Conservation (phyloP, 1,284 basidiomycete genomes). For the Trichosporon faecale region DNA sequence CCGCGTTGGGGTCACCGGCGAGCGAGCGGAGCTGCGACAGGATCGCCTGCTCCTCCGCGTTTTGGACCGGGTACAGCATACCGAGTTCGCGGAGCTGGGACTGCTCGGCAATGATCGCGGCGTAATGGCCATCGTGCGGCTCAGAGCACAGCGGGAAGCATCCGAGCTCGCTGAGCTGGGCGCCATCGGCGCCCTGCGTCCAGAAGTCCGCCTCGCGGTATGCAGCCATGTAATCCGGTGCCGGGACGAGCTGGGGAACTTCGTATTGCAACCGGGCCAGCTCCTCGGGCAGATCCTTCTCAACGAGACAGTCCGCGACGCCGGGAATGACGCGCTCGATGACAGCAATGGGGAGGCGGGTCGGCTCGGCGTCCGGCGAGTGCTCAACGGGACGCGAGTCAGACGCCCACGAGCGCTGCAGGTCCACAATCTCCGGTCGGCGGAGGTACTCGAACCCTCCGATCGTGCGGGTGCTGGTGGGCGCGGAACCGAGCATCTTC, state of each 20-base stretch:
- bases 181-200: constrained; percentile 12
- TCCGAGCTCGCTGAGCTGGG: background rate
- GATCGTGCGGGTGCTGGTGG: constrained; percentile 7
- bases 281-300: background rate
- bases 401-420: constrained; percentile 14
- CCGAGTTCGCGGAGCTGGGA: constrained; percentile 13
- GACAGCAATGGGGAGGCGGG: background rate
- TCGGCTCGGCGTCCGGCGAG: background rate
- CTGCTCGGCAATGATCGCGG: constrained; percentile 10
- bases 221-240: constrained; percentile 8
- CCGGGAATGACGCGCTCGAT: constrained; percentile 11
- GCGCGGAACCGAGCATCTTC: background rate
- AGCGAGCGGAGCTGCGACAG: constrained; percentile 9
- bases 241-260: background rate
- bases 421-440: constrained; percentile 16
- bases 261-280: background rate
- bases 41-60: constrained; percentile 12
- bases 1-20: constrained; percentile 1
- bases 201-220: constrained; percentile 14
- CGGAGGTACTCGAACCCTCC: constrained; percentile 20
- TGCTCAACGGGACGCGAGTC: background rate
- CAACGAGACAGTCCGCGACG: constrained; percentile 1
- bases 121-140: constrained; percentile 10
- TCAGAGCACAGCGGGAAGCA: constrained; percentile 19
- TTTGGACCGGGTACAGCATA: constrained; percentile 16